Conservation (phyloP, 768 basidiomycete species). For the Jaapia argillacea region DNA sequence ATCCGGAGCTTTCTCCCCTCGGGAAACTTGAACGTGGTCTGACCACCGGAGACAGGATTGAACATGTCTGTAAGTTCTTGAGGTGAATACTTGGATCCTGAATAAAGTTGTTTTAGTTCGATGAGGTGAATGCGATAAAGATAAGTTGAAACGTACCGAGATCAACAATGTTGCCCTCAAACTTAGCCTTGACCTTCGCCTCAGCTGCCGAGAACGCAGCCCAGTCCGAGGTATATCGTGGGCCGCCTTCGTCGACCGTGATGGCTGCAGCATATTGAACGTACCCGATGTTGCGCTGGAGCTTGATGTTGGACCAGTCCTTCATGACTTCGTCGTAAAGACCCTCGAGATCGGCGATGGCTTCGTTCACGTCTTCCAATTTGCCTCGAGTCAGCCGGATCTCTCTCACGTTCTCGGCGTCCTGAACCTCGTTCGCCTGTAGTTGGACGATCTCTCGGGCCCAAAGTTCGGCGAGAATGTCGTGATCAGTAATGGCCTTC, state of each 20-base stretch:
- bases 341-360: too few relatives aligned
- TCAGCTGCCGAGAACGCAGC: conserved; percentile 14
- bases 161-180: conserved; percentile 12
- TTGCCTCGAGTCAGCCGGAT: background rate
- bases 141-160: conserved; percentile 13
- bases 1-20: conserved; percentile 20
- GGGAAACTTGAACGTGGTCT: conserved; percentile 18
- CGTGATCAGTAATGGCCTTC: conserved; percentile 5
- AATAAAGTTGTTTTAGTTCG: conserved; percentile 10
- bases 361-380: background rate
- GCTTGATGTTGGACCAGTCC: conserved; percentile 3
- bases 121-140: conserved; percentile 6
- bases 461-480: conserved; percentile 8
- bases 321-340: conserved; percentile 4
- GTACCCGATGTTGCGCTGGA: conserved; percentile 11
- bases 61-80: conserved; percentile 14
- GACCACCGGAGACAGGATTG: conserved; percentile 11
- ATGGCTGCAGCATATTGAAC: conserved; percentile 20
- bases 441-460: conserved; percentile 10
- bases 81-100: conserved; percentile 18
- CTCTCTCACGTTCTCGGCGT: background rate
- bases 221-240: conserved; percentile 17
- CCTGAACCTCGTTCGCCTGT: conserved; percentile 2
- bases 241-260: conserved; percentile 12
- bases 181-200: conserved; percentile 12